phyloP scores from a whole-genome alignment of 257 asterid species.

The Parsonsia alboflavescens region DNA sequence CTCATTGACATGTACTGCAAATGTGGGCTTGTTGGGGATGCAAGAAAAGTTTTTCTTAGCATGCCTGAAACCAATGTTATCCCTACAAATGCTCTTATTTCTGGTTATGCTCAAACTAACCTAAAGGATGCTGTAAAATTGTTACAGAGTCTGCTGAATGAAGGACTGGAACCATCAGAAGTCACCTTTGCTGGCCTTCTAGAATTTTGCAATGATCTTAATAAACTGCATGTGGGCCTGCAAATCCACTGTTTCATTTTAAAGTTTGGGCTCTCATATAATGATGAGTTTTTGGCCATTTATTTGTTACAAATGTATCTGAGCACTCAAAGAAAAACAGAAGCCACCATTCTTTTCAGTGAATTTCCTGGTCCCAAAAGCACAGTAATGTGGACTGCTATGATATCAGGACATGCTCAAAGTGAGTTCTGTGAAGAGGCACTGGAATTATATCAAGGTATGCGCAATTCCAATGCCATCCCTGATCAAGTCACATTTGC shows the following conservation, averaged over 20 bases:
- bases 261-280: slow-evolving; percentile 51
- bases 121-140: slow-evolving; percentile 36
- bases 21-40: slow-evolving; percentile 58
- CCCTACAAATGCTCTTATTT: slow-evolving; percentile 62
- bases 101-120: slow-evolving; percentile 57
- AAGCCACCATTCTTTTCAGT: slow-evolving; percentile 57
- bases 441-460: slow-evolving; percentile 51
- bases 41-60: slow-evolving; percentile 48
- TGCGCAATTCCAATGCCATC: slow-evolving; percentile 52
- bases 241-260: slow-evolving; percentile 65
- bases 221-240: slow-evolving; percentile 42
- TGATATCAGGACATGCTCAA: slow-evolving; percentile 66
- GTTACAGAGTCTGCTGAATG: slow-evolving; percentile 46
- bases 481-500: slow-evolving; percentile 95
- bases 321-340: slow-evolving; percentile 31
- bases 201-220: slow-evolving; percentile 42
- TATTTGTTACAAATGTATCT: slow-evolving; percentile 81
- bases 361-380: slow-evolving; percentile 76
- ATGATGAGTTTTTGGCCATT: slow-evolving; percentile 67
- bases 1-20: slow-evolving; percentile 86
- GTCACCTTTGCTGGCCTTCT: slow-evolving; percentile 85
- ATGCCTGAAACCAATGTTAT: slow-evolving; percentile 63
- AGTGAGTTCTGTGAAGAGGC: slow-evolving; percentile 49
- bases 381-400: slow-evolving; percentile 74
- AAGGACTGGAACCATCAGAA: slow-evolving; percentile 68